Conservation (phyloP, 1,284 basidiomycete species). For the Apiotrichum porosum region DNA sequence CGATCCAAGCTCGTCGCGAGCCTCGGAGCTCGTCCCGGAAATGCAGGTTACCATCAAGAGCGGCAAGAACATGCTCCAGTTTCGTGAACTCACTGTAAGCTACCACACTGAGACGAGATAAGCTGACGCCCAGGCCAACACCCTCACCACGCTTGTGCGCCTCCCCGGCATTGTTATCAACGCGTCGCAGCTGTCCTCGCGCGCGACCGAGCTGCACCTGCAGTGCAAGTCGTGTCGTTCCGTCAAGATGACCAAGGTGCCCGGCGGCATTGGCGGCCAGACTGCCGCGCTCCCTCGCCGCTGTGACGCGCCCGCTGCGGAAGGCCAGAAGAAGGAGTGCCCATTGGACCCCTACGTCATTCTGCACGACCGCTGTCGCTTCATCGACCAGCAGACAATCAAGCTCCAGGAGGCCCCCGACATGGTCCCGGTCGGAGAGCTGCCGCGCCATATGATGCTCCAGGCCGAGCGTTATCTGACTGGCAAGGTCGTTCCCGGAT, state of each 20-base stretch:
- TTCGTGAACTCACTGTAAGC: constrained; percentile 76
- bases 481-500: constrained; percentile 88
- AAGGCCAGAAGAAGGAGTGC: constrained; percentile 83
- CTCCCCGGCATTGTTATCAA: constrained; percentile 98
- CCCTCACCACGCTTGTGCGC: constrained; percentile 91
- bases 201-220: constrained; percentile 85
- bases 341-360: constrained; percentile 95
- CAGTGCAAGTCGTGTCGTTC: constrained; percentile 88
- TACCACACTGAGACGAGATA: not conserved
- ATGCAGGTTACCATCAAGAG: constrained; percentile 87
- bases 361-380: constrained; percentile 88
- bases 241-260: constrained; percentile 73
- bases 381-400: constrained; percentile 92
- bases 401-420: constrained; percentile 99
- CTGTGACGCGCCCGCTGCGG: constrained; percentile 70
- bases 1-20: constrained; percentile 45
- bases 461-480: constrained; percentile 86
- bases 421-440: constrained; percentile 98
- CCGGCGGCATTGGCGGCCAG: constrained; percentile 77
- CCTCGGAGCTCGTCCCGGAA: constrained; percentile 63
- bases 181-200: constrained; percentile 85
- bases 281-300: constrained; percentile 74
- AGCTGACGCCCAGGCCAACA: constrained; percentile 60
- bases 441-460: constrained; percentile 91
- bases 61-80: constrained; percentile 85